phyloP scores from a whole-genome alignment of 2,329 filamentous ascomycete species.

The Neofusicoccum laricinum region DNA sequence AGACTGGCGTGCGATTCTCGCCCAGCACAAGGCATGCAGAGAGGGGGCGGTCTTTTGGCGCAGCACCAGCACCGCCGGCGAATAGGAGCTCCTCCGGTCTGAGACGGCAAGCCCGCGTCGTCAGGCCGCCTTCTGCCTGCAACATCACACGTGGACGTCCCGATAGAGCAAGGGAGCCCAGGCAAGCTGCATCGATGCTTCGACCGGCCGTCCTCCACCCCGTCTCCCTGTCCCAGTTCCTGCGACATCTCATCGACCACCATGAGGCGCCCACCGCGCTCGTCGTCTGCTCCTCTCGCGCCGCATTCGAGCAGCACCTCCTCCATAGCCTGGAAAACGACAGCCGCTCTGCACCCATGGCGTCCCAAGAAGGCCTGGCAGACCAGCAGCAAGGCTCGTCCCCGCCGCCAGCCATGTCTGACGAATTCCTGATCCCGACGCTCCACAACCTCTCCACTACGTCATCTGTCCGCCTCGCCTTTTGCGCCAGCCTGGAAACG shows the following conservation, averaged over 20 bases:
- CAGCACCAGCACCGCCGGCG: background rate
- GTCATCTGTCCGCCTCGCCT: constrained; percentile 66
- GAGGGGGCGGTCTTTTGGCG: background rate
- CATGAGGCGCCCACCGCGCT: constrained; percentile 61
- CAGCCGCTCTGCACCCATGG: constrained; percentile 30
- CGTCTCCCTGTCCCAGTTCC: constrained; percentile 48
- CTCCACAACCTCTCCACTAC: constrained; percentile 68
- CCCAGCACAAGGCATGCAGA: background rate
- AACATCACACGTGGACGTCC: constrained; percentile 6
- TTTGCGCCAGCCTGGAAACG: constrained; percentile 72
- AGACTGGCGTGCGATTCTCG: background rate
- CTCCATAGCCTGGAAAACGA: background rate
- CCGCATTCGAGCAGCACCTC: constrained; percentile 63
- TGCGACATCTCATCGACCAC: constrained; percentile 59
- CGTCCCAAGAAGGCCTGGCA: constrained; percentile 35
- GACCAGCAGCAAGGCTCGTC: background rate
- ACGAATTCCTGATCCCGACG: constrained; percentile 57
- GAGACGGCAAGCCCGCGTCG: background rate
- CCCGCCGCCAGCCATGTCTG: constrained; percentile 20
- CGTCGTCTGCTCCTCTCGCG: constrained; percentile 65
- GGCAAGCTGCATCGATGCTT: background rate
- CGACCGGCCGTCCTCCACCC: constrained; percentile 28
- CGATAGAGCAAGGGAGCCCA: background rate
- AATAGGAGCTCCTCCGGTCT: background rate
- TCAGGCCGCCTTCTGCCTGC: constrained; percentile 8